phyloP scores from a whole-genome alignment of 305 asterid species.

The Withania somnifera region DNA sequence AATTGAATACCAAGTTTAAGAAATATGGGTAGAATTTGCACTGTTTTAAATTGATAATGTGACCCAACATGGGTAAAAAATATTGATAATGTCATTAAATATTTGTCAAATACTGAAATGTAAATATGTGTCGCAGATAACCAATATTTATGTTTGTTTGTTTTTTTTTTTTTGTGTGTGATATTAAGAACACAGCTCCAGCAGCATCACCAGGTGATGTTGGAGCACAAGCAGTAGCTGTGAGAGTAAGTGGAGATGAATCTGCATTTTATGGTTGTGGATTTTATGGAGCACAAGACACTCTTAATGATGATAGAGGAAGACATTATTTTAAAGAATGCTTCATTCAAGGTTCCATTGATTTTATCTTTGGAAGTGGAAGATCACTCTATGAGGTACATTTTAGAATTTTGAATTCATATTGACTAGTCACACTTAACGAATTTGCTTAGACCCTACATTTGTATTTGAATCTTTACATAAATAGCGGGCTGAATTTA shows the following conservation, averaged over 20 bases:
- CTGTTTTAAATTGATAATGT: too few relatives aligned
- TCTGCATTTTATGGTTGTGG: constrained; percentile 83
- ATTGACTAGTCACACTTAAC: neutral
- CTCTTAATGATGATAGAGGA: constrained; percentile 64
- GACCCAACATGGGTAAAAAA: too few relatives aligned
- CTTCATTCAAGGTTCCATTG: constrained; percentile 75
- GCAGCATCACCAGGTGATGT: constrained; percentile 51
- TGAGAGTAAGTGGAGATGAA: constrained; percentile 50
- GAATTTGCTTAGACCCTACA: neutral
- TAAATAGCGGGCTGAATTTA: too few relatives aligned
- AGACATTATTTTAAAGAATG: constrained; percentile 74
- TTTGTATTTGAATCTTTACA: neutral
- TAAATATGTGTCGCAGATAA: too few relatives aligned
- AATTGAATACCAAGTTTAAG: too few relatives aligned
- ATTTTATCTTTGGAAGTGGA: constrained; percentile 76
- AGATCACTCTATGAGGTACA: constrained; percentile 4
- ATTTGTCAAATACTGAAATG: too few relatives aligned
- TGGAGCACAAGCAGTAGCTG: constrained; percentile 68
- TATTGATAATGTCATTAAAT: too few relatives aligned
- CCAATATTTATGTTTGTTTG: too few relatives aligned
- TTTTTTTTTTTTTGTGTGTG: neutral
- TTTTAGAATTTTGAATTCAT: neutral
- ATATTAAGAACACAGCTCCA: constrained; percentile 65
- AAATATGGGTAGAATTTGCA: too few relatives aligned
- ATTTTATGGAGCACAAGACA: constrained; percentile 73